These are phyloP conservation scores for Trametes hirsuta DNA, from an alignment of 1,284 basidiomycete species.

Conservation along the genomic window DNA sequence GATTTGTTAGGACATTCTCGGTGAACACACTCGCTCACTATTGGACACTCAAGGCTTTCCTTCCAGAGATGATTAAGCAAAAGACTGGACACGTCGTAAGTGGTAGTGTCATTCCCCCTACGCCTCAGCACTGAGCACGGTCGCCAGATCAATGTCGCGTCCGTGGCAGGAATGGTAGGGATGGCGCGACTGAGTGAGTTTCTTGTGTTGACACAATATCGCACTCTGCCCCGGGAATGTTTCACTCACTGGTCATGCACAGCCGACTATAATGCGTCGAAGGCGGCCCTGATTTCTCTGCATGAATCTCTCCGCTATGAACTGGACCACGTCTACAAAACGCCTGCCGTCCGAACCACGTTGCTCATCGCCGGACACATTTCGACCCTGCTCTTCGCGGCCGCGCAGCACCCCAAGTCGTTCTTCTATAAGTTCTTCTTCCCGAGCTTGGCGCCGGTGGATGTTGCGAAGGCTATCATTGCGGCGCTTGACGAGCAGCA, in stretches of 20 bases:
- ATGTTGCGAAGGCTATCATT: conserved; percentile 82
- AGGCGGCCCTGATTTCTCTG: conserved; percentile 78
- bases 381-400: conserved; percentile 74
- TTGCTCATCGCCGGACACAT: conserved; percentile 80
- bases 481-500: conserved; percentile 78
- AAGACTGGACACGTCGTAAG: conserved; percentile 85
- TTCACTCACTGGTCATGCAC: conserved; percentile 14
- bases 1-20: conserved; percentile 73
- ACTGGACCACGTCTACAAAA: conserved; percentile 79
- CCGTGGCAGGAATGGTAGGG: conserved; percentile 77
- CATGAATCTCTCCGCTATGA: conserved; percentile 85
- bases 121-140: not conserved
- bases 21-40: conserved; percentile 91
- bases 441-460: conserved; percentile 73
- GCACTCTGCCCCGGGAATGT: not conserved
- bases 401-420: conserved; percentile 52
- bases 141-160: conserved; percentile 76
- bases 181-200: conserved; percentile 80
- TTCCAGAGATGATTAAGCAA: conserved; percentile 85
- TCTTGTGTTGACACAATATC: too few species aligned
- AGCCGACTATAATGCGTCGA: conserved; percentile 91
- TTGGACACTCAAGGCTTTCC: conserved; percentile 89
- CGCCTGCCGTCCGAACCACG: conserved; percentile 79
- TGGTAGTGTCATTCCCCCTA: conserved; percentile 7
- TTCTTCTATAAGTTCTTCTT: conserved; percentile 70